phyloP scores from a whole-genome alignment of 176 grass and related monocot species.

The Hyparrhenia diplandra region DNA sequence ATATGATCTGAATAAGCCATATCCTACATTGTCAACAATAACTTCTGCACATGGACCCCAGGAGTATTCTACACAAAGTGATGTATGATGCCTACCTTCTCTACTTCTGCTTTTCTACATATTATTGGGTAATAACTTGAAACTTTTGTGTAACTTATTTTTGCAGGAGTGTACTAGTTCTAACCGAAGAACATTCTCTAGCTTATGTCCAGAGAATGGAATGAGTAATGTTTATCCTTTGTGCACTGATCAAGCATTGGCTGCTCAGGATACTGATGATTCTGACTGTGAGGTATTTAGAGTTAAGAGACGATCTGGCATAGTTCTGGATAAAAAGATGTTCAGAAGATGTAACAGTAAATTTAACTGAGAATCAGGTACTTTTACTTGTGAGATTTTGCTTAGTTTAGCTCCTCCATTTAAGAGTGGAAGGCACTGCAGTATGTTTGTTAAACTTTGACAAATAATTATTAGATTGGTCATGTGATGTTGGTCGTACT shows the following conservation, averaged over 20 bases:
- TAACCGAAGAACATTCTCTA: constrained; percentile 36
- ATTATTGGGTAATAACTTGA: constrained; percentile 10
- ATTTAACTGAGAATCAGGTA: constrained; percentile 73
- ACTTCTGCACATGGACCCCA: constrained; percentile 37
- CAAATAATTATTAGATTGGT: neutral
- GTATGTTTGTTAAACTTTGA: constrained; percentile 1
- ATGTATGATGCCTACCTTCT: constrained; percentile 43
- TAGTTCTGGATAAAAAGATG: constrained; percentile 27
- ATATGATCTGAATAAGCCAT: constrained; percentile 53
- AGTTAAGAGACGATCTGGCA: constrained; percentile 75
- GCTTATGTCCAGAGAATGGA: constrained; percentile 29
- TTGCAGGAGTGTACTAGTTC: constrained; percentile 58
- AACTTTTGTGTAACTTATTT: constrained; percentile 28
- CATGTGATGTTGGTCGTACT: neutral
- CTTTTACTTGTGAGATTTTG: neutral
- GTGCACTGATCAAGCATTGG: constrained; percentile 30
- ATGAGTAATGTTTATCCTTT: constrained; percentile 18
- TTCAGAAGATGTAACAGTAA: constrained; percentile 30
- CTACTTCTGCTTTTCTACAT: constrained; percentile 7
- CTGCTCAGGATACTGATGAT: constrained; percentile 69
- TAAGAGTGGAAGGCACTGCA: neutral
- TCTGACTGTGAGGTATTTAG: constrained; percentile 85
- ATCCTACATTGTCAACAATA: constrained; percentile 48
- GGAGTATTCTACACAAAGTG: constrained; percentile 43
- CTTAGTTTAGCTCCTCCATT: constrained; percentile 3